These are phyloP conservation scores for Amaranthus palmeri DNA, from an alignment of 148 eudicot genomes.

Conservation along the genomic window DNA sequence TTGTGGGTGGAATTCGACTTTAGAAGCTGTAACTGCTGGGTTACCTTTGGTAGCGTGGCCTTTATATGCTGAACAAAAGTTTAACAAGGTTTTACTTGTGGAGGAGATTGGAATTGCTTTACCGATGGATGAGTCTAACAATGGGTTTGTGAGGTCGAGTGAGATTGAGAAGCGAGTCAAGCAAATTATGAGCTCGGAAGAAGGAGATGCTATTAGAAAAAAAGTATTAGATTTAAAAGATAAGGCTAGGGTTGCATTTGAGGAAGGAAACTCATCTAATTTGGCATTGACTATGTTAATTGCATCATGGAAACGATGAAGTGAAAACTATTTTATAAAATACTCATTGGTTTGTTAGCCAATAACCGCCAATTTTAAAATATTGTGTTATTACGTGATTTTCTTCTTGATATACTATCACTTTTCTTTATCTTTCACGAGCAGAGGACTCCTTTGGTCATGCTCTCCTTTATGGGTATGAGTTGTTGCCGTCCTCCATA, in stretches of 20 bases:
- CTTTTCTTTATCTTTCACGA: too few relatives aligned
- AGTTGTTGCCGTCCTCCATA: too few relatives aligned
- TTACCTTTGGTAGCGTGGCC: conserved; percentile 4
- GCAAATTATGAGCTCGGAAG: conserved; percentile 5
- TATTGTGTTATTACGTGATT: too few relatives aligned
- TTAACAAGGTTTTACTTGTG: not conserved
- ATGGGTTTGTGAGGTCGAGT: not conserved
- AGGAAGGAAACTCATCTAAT: not conserved
- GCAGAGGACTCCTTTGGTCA: too few relatives aligned
- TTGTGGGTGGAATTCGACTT: conserved; percentile 7
- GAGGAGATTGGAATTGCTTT: conserved; percentile 9
- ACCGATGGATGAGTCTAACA: not conserved
- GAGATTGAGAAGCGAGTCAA: conserved; percentile 7
- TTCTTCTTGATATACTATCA: too few relatives aligned
- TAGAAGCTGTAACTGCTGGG: not conserved
- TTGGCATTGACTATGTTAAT: not conserved
- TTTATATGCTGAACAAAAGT: not conserved
- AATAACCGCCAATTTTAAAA: too few relatives aligned
- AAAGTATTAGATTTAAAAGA: not conserved
- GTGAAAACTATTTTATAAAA: too few relatives aligned
- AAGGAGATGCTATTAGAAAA: not conserved
- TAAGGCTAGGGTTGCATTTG: not conserved
- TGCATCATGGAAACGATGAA: conserved; percentile 4
- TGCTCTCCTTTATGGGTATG: too few relatives aligned
- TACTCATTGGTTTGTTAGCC: too few relatives aligned